Percentiles rank a stretch among this genome's conserved stretches.
Evolutionary conservation across 2,329 filamentous ascomycete genomes (phyloP).

Genomic region (Aspergillus uvarum): DNA sequence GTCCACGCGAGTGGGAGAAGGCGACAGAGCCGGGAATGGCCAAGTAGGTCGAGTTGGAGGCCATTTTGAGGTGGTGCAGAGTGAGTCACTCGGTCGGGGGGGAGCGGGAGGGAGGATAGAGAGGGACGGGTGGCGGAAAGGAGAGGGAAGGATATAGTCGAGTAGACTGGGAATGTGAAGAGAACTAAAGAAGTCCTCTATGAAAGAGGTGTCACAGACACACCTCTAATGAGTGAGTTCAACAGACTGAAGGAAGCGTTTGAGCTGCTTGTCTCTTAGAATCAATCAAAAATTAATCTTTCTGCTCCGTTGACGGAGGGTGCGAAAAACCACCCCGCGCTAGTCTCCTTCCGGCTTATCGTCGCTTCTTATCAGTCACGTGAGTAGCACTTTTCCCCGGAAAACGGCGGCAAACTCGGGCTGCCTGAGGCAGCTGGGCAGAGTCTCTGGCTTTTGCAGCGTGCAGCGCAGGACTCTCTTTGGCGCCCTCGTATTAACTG

Average conservation of each 20-base stretch:
- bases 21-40: slow-evolving; percentile 45
- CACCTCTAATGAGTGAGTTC: slow-evolving; percentile 22
- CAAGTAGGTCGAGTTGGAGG: slow-evolving; percentile 34
- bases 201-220: slow-evolving; percentile 17
- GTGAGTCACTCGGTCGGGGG: slow-evolving; percentile 8
- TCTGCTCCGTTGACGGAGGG: slow-evolving; percentile 15
- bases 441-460: background rate
- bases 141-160: slow-evolving; percentile 1
- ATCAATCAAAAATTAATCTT: slow-evolving; percentile 20
- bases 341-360: slow-evolving; percentile 30
- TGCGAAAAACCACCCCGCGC: slow-evolving; percentile 24
- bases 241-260: slow-evolving; percentile 16
- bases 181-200: slow-evolving; percentile 14
- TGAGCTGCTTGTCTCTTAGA: slow-evolving; percentile 21
- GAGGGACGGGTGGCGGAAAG: background rate
- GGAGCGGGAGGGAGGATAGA: slow-evolving; percentile 6
- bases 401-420: background rate
- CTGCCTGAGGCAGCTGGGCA: slow-evolving; percentile 9
- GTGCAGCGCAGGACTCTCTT: no score
- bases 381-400: slow-evolving; percentile 11
- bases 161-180: background rate
- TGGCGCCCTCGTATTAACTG: no score
- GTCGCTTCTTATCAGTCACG: slow-evolving; percentile 24
- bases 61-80: slow-evolving; percentile 30
- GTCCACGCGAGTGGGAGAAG: slow-evolving; percentile 47